Percentiles rank a stretch among this genome's conserved stretches.
These are phyloP conservation scores for Leccinum huronense DNA, from an alignment of 1,284 basidiomycete species.

Conservation along the genomic window DNA sequence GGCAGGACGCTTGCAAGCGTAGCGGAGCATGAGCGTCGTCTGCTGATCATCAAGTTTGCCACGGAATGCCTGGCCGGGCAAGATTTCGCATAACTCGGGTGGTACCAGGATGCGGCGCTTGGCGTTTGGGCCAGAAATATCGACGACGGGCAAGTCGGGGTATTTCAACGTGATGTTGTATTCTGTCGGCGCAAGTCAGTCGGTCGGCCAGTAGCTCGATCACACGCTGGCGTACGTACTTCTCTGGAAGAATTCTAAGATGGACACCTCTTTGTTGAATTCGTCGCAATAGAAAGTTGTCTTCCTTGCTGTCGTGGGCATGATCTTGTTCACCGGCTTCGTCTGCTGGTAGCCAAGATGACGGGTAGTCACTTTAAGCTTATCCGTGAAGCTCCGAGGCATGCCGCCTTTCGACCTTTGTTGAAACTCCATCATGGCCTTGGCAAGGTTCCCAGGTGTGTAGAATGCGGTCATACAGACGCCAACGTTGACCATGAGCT, in stretches of 20 bases:
- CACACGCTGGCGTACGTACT: slow-evolving; percentile 41
- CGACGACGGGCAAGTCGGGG: slow-evolving; percentile 59
- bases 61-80: slow-evolving; percentile 51
- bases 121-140: slow-evolving; percentile 44
- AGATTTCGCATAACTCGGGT: slow-evolving; percentile 69
- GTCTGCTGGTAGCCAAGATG: slow-evolving; percentile 56
- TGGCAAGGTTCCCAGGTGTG: slow-evolving; percentile 56
- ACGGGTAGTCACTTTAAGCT: slow-evolving; percentile 54
- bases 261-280: slow-evolving; percentile 46
- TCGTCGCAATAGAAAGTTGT: slow-evolving; percentile 55
- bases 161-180: slow-evolving; percentile 52
- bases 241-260: slow-evolving; percentile 58
- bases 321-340: slow-evolving; percentile 50
- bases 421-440: slow-evolving; percentile 51
- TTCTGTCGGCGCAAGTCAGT: slow-evolving; percentile 40
- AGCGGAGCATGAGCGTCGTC: slow-evolving; percentile 60
- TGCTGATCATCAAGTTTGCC: slow-evolving; percentile 53
- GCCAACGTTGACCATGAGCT: slow-evolving; percentile 73
- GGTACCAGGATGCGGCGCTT: slow-evolving; percentile 53
- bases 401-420: slow-evolving; percentile 44
- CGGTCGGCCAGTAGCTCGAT: background rate
- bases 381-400: slow-evolving; percentile 49
- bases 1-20: slow-evolving; percentile 58
- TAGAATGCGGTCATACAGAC: slow-evolving; percentile 74
- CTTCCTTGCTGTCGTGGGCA: slow-evolving; percentile 43